Conservation (phyloP, 306 rosid genomes). For the Fragaria nilgerrensis region DNA sequence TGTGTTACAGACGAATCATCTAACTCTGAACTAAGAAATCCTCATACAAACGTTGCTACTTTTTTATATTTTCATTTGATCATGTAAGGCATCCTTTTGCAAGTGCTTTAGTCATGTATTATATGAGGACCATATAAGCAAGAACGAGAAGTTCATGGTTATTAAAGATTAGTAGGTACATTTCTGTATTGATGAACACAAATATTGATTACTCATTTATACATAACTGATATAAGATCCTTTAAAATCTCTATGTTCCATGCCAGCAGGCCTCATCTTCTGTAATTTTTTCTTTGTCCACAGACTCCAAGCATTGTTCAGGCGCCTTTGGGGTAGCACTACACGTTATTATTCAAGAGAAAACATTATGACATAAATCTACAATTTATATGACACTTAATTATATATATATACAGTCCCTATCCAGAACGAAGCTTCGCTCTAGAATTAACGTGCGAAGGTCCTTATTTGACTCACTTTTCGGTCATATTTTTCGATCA, state of each 20-base stretch:
- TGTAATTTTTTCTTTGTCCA: background rate
- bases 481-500: too few relatives aligned
- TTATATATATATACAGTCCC: background rate
- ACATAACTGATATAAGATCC: background rate
- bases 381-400: background rate
- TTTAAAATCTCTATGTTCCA: background rate
- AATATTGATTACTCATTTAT: too few relatives aligned
- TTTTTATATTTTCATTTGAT: too few relatives aligned
- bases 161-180: too few relatives aligned
- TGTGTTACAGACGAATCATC: too few relatives aligned
- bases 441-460: too few relatives aligned
- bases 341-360: background rate
- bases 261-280: background rate
- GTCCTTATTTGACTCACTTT: too few relatives aligned
- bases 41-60: too few relatives aligned
- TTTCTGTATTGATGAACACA: too few relatives aligned
- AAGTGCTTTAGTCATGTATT: background rate
- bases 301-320: background rate
- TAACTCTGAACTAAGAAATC: background rate
- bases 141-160: too few relatives aligned
- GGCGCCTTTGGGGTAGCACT: background rate
- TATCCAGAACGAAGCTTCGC: too few relatives aligned
- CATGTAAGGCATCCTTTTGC: background rate
- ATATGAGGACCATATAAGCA: background rate
- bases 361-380: background rate